Conservation (phyloP, 2,329 filamentous ascomycete species). For the Coniosporium tulheliwenetii region DNA sequence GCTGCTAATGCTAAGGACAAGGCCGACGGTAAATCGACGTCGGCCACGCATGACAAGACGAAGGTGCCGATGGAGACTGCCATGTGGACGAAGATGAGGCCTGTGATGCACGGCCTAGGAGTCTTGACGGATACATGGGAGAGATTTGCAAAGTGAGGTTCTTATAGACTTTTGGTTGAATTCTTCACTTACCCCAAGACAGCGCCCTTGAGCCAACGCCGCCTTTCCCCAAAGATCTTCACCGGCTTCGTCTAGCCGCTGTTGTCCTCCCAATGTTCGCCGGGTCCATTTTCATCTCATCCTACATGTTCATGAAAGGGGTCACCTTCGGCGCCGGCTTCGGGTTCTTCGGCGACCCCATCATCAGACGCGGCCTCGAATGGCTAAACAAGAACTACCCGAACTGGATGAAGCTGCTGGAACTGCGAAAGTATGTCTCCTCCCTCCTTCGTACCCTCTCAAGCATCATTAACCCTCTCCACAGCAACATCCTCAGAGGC, state of each 20-base stretch:
- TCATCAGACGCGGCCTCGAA: constrained; percentile 44
- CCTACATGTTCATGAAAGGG: constrained; percentile 43
- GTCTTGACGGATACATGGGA: constrained; percentile 49
- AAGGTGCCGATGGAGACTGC: constrained; percentile 62
- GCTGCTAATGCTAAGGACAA: constrained; percentile 39
- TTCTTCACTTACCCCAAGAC: not conserved
- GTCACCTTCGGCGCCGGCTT: constrained; percentile 54
- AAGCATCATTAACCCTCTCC: constrained; percentile 6
- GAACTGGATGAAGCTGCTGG: constrained; percentile 59
- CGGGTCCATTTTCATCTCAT: constrained; percentile 27
- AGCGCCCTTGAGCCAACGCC: constrained; percentile 31
- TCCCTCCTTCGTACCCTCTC: not conserved
- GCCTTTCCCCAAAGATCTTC: constrained; percentile 28
- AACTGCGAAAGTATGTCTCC: constrained; percentile 44
- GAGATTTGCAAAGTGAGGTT: constrained; percentile 40
- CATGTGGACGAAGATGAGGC: constrained; percentile 63
- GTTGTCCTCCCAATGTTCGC: constrained; percentile 27
- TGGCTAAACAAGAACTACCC: constrained; percentile 48
- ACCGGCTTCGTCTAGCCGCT: constrained; percentile 28
- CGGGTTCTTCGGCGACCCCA: constrained; percentile 64
- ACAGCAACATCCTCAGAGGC: constrained; percentile 54
- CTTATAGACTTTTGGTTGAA: constrained; percentile 1
- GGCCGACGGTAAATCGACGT: constrained; percentile 33
- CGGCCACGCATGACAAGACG: constrained; percentile 51
- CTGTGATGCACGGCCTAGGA: constrained; percentile 50